Percentiles rank a stretch among this genome's conserved stretches.
These are phyloP conservation scores for Chlamydomonas reinhardtii DNA, from an alignment of 163 green algal genomes.

Conservation along the genomic window DNA sequence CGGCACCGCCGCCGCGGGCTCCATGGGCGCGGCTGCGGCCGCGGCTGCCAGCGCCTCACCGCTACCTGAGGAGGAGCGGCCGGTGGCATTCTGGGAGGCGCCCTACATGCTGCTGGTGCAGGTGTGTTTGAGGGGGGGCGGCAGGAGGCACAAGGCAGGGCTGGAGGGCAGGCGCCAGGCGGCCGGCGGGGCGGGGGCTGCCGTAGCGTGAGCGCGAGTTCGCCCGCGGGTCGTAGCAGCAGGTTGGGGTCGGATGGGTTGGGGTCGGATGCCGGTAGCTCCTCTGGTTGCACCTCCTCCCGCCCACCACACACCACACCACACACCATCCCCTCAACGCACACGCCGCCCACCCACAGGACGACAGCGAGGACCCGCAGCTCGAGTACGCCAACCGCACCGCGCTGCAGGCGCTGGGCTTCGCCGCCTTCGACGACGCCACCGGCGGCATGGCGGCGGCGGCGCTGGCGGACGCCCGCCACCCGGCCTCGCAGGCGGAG, in stretches of 20 bases:
- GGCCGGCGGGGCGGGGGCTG: too few species aligned
- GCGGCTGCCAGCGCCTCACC: not conserved
- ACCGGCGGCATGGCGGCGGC: not conserved
- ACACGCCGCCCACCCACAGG: slow-evolving; percentile 1
- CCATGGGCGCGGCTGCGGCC: not conserved
- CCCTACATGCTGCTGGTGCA: slow-evolving; percentile 63
- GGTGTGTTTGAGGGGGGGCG: not conserved
- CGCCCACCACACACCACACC: too few species aligned
- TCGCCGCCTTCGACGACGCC: slow-evolving; percentile 24
- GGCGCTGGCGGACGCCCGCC: not conserved
- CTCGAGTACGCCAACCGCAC: slow-evolving; percentile 68
- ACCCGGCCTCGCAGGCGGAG: slow-evolving; percentile 18
- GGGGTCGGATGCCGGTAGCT: too few species aligned
- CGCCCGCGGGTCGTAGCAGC: too few species aligned
- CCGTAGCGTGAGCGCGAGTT: too few species aligned
- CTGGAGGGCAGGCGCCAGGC: too few species aligned
- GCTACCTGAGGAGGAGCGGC: slow-evolving; percentile 59
- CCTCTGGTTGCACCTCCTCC: too few species aligned
- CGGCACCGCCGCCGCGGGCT: too few species aligned
- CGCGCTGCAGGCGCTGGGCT: slow-evolving; percentile 49
- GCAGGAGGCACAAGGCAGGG: not conserved
- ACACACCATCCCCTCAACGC: too few species aligned
- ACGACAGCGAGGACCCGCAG: slow-evolving; percentile 53
- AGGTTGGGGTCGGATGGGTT: too few species aligned
- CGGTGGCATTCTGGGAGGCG: slow-evolving; percentile 55